Base-by-base conservation (phyloP, 192 early-diverging fungal species). In the Spizellomyces sp. region DNA sequence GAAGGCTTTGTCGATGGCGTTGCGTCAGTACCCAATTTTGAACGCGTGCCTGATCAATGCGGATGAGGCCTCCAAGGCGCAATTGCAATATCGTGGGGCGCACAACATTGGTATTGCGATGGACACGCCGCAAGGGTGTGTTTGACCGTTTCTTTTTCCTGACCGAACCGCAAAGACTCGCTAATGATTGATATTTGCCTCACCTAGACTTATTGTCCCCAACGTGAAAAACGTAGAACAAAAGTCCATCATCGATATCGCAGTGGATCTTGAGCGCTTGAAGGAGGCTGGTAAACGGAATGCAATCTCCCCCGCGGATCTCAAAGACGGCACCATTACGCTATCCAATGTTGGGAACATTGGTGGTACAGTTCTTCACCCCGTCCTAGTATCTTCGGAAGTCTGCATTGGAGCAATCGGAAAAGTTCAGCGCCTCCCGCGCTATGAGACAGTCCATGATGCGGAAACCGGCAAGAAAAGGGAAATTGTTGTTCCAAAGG, bases 81-180 rank as follows among this genome's bases (percentile, higher is more conserved):
- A 83, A 72, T 69, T 99, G 48, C 81, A 81, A 65, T 96, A 92
- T 77, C 85, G 93, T 43, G 83, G 83, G 1, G 78, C 81, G 5
- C 96, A 98, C 77, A 96, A 99, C 79, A 92, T 99, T 71, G 92
- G 94, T 48, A 79, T 99, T 45, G 97, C 97, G 15, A 95, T 99
- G 95, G 97, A 99, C 75, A 96, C 95, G n/a, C 93, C 95, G 6
- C 82, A 90, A 64, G 97, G 96, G 84, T 84, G 45, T 66, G 75
- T 78, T 71, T 55, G 64, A 17, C 21, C 2, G 7, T 48, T 45
- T 47, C 21, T 65, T 54, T 65, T 41, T 7, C 44, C 66, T 22
- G 12, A 12, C 2, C 2, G 1, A 61, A 22, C n/a, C n/a, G 27
- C 44, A n/a, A 10, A 45, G n/a, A 27, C 22, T 59, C 45, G 4